phyloP scores from a whole-genome alignment of 257 asterid genomes.

The Ligustrum vulgare region DNA sequence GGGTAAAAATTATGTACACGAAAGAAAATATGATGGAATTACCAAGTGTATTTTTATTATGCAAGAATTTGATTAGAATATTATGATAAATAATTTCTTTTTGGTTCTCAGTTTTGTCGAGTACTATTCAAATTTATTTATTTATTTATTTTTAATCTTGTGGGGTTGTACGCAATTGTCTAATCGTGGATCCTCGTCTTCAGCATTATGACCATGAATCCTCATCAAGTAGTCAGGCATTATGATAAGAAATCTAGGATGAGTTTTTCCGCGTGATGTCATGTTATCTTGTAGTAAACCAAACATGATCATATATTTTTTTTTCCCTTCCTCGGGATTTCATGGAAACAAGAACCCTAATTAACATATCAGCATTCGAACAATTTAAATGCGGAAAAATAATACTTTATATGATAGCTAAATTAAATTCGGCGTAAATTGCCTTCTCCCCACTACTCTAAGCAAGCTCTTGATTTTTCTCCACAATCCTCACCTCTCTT shows the following conservation, averaged over 20 bases:
- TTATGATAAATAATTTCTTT: no score
- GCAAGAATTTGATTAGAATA: no score
- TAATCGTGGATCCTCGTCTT: no score
- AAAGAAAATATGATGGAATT: background rate
- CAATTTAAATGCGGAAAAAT: background rate
- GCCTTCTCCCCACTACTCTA: slow-evolving; percentile 7
- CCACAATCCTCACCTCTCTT: slow-evolving; percentile 79
- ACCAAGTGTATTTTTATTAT: no score
- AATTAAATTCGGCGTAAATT: background rate
- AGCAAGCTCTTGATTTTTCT: slow-evolving; percentile 79
- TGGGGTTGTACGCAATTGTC: background rate
- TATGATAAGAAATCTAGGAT: background rate
- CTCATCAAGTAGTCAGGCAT: background rate
- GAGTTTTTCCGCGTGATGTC: background rate
- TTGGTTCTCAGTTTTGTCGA: background rate
- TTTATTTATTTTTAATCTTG: no score
- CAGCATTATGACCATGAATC: background rate
- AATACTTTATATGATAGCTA: background rate
- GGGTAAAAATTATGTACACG: no score
- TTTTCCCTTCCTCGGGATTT: background rate
- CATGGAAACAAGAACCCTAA: background rate
- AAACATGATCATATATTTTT: background rate
- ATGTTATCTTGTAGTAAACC: background rate
- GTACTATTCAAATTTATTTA: no score
- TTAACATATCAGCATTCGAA: background rate